These are phyloP conservation scores for Hymenoscyphus salicellus DNA, from an alignment of 2,329 filamentous ascomycete species.

Conservation along the genomic window DNA sequence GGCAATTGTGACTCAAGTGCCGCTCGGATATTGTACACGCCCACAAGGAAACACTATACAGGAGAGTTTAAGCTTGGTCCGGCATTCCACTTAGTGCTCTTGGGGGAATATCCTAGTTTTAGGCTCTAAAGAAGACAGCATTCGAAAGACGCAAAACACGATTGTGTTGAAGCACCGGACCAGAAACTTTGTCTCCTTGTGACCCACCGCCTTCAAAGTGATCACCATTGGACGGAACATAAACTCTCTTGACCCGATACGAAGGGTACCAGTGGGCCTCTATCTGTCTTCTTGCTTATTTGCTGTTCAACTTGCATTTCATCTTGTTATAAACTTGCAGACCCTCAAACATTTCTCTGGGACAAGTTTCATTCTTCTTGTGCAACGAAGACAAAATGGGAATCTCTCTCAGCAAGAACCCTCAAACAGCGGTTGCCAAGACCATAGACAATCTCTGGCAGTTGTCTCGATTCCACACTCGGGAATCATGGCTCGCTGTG, in stretches of 20 bases:
- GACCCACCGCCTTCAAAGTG: neutral
- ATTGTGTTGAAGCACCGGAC: neutral
- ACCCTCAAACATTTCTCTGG: neutral
- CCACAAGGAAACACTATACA: neutral
- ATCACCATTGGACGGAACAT: neutral
- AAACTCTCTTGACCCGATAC: neutral
- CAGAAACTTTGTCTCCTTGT: neutral
- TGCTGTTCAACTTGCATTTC: neutral
- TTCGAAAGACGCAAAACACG: neutral
- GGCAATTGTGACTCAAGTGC: too few species aligned
- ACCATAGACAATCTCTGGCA: conserved; percentile 4
- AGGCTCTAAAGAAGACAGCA: neutral
- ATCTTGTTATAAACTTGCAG: neutral
- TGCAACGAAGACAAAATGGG: conserved; percentile 2
- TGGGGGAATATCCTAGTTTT: neutral
- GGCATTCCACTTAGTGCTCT: neutral
- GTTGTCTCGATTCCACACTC: conserved; percentile 4
- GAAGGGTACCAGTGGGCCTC: neutral
- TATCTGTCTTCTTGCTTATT: neutral
- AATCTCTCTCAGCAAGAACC: conserved; percentile 3
- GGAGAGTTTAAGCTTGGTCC: neutral
- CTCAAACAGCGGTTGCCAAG: neutral
- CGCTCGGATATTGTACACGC: too few species aligned
- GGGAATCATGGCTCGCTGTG: conserved; percentile 5
- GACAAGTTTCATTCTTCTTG: neutral